Base-by-base conservation (phyloP, 2,329 filamentous ascomycete species). In the Neofusicoccum sp. region DNA sequence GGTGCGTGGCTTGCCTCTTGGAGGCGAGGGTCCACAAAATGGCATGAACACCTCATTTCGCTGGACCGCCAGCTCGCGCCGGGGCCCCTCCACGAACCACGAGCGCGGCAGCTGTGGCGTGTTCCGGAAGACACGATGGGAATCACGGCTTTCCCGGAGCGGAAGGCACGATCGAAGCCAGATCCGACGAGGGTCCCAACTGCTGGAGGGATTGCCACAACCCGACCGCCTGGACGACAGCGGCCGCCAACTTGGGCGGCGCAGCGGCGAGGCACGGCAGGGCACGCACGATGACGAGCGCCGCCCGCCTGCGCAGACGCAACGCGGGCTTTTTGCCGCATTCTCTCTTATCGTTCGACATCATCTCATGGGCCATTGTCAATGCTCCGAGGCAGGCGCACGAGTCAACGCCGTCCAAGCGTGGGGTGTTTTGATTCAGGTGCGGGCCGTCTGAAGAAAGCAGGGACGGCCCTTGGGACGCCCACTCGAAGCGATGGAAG, bases 401-500 rank as follows among this genome's bases (percentile, higher is more conserved):
- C 68, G 69, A 71, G 68, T 70, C 69, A 69, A 67, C 44, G 64
- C 54, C 49, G 29, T 63, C 48, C 45, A 52, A 36, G 54, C 50
- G 64, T 64, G 56, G 62, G 62, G 59, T 43, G 62, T 37, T 39
- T 48, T 59, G 62, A 66, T 36, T 66, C 67, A 70, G 66, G 66
- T 61, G 67, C 69, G 56, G 64, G 66, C 71, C 72, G 69, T 67
- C 69, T 66, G 67, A 49, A 50, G 36, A 49, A 37, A 41, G 61
- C 61, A 63, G 61, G 61, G 61, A 49, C 50, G 36, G 16, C 12
- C 52, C 61, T 47, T 45, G 47, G 43, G 33, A n/a, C 33, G 41
- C 48, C 48, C 39, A 34, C n/a, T 61, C 28, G 68, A 65, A 64
- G 64, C 62, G 61, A 63, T 64, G 63, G 73, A 71, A 71, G 73